phyloP scores from a whole-genome alignment of 495 filamentous ascomycete species.

The Hyaloscypha variabilis region DNA sequence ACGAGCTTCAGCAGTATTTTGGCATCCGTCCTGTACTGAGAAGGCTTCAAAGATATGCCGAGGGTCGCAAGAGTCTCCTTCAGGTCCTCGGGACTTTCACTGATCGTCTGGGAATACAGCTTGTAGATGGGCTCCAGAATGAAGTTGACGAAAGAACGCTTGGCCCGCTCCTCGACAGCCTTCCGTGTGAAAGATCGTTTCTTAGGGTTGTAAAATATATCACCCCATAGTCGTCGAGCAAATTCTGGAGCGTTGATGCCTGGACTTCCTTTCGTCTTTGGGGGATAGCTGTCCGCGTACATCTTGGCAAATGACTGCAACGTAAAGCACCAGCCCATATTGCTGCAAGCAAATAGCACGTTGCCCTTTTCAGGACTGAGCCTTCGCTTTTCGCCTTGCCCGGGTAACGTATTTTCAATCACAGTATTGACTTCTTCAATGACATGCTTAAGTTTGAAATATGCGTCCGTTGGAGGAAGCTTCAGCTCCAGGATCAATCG shows the following conservation, averaged over 20 bases:
- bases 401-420: constrained; percentile 86
- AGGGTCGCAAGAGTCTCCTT: constrained; percentile 78
- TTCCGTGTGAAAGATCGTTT: constrained; percentile 92
- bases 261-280: constrained; percentile 38
- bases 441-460: constrained; percentile 98
- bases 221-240: constrained; percentile 84
- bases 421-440: constrained; percentile 96
- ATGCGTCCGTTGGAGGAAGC: constrained; percentile 91
- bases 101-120: constrained; percentile 93
- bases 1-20: constrained; percentile 87
- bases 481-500: constrained; percentile 93
- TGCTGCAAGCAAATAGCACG: constrained; percentile 89
- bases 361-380: constrained; percentile 97
- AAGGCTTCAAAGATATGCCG: constrained; percentile 85
- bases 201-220: constrained; percentile 92
- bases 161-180: constrained; percentile 76
- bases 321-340: constrained; percentile 96
- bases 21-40: constrained; percentile 86
- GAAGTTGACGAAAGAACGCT: constrained; percentile 91
- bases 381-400: constrained; percentile 76
- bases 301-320: constrained; percentile 91
- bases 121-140: constrained; percentile 97
- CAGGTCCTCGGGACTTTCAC: constrained; percentile 84
- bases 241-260: constrained; percentile 81
- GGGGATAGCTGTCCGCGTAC: constrained; percentile 82